A percentile compares a stretch with the other conserved stretches of the same genome.
Conservation (phyloP, 2,329 filamentous ascomycete species). For the Huntiella savannae region DNA sequence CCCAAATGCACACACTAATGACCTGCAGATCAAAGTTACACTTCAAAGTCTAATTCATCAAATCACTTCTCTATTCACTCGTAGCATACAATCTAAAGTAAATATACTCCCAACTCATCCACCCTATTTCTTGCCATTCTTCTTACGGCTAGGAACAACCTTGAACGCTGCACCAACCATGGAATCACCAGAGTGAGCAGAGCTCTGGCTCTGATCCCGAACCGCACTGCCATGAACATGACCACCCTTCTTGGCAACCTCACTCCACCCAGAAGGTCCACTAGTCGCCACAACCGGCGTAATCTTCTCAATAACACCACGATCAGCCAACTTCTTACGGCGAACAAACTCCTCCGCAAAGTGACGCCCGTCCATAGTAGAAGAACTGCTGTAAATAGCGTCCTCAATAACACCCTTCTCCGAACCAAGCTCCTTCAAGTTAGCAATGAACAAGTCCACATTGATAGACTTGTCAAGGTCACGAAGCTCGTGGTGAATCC, state of each 20-base stretch:
- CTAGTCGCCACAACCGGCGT: constrained; percentile 19
- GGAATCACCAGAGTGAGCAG: constrained; percentile 18
- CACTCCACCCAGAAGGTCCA: constrained; percentile 63
- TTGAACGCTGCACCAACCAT: constrained; percentile 51
- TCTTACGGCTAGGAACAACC: constrained; percentile 83
- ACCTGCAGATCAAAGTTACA: neutral
- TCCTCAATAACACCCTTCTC: constrained; percentile 74
- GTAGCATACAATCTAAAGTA: neutral
- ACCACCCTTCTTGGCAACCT: constrained; percentile 85
- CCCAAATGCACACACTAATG: neutral
- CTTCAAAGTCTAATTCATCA: neutral
- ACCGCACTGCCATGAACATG: constrained; percentile 22
- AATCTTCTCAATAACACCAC: constrained; percentile 60
- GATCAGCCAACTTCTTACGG: constrained; percentile 81
- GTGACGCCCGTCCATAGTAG: constrained; percentile 77
- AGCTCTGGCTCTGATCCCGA: constrained; percentile 19
- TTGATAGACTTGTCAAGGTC: constrained; percentile 40
- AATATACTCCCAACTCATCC: neutral
- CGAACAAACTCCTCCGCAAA: constrained; percentile 91
- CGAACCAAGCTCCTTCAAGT: constrained; percentile 54
- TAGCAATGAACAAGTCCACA: constrained; percentile 50
- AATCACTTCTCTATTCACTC: too few species aligned
- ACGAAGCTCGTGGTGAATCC: constrained; percentile 66
- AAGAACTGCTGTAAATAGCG: constrained; percentile 68
- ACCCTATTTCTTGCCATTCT: constrained; percentile 53